These are phyloP conservation scores for Gaultheria prostrata DNA, from an alignment of 148 eudicot species.

Conservation along the genomic window DNA sequence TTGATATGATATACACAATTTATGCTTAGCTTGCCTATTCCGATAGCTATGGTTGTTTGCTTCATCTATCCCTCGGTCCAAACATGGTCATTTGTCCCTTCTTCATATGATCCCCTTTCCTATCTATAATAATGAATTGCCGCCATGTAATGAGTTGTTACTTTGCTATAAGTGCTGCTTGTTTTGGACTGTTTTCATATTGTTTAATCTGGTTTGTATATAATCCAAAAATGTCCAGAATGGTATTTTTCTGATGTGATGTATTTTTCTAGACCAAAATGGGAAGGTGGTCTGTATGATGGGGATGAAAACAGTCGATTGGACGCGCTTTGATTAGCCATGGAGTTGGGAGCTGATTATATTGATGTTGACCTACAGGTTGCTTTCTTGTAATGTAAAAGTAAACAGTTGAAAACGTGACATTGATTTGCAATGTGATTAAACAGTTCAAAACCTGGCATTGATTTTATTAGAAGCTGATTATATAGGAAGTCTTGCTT, in stretches of 20 bases:
- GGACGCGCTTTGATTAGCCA: constrained; percentile 50
- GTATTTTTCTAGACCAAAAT: constrained; percentile 48
- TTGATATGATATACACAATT: too few relatives aligned
- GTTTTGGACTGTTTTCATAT: constrained; percentile 2
- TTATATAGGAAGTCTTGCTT: not conserved
- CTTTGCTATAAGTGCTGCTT: not conserved
- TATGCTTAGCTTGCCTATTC: too few relatives aligned
- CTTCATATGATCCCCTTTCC: too few relatives aligned
- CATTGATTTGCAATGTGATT: not conserved
- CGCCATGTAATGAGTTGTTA: not conserved
- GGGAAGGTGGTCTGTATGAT: constrained; percentile 78
- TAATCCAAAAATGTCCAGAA: not conserved
- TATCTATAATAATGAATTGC: too few relatives aligned
- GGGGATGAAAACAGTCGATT: constrained; percentile 60
- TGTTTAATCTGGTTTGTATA: not conserved
- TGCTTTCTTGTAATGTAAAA: constrained; percentile 9
- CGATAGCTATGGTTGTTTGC: too few relatives aligned
- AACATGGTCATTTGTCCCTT: too few relatives aligned
- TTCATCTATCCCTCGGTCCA: too few relatives aligned
- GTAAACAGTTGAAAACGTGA: not conserved
- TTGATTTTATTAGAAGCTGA: constrained; percentile 5
- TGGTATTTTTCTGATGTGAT: constrained; percentile 25
- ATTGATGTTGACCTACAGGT: constrained; percentile 74
- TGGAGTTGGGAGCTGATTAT: constrained; percentile 77
- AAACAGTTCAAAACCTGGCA: not conserved